phyloP scores from a whole-genome alignment of 2,329 filamentous ascomycete genomes.

The Ophioceras dolichostomum region DNA sequence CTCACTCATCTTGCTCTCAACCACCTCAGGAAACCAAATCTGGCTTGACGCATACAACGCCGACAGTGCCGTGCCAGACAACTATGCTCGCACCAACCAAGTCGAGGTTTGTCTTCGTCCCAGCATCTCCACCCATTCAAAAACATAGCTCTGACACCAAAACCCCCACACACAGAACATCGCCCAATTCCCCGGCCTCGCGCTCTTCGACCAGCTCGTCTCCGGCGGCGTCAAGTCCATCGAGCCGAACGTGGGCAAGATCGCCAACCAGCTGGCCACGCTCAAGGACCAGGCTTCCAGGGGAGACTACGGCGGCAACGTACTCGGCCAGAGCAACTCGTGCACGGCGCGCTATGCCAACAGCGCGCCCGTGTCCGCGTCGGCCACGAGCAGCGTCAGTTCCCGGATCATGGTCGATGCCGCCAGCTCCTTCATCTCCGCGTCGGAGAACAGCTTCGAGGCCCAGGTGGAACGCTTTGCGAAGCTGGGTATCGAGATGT shows the following conservation, averaged over 20 bases:
- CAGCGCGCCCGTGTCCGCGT: neutral
- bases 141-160: neutral
- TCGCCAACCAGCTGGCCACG: slow-evolving; percentile 3
- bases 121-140: neutral
- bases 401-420: neutral
- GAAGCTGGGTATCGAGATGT: too few species aligned
- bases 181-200: slow-evolving; percentile 3
- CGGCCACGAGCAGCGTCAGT: neutral
- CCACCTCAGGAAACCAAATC: neutral
- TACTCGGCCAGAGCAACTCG: neutral
- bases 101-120: neutral
- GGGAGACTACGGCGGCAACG: slow-evolving; percentile 1
- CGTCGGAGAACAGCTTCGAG: neutral
- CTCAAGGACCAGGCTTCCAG: slow-evolving; percentile 1
- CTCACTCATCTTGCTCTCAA: too few species aligned
- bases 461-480: too few species aligned
- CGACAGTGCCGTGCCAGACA: slow-evolving; percentile 4
- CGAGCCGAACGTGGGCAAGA: neutral
- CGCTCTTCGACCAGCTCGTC: slow-evolving; percentile 2
- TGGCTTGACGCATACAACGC: slow-evolving; percentile 4
- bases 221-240: slow-evolving; percentile 1
- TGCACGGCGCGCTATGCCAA: neutral
- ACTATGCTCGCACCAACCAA: slow-evolving; percentile 2
- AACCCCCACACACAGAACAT: neutral
- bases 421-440: neutral